Evolutionary conservation across 75 land plant genomes (phyloP), one percentile per base, ranked within the genome.

Genomic region (Pinus taeda): DNA sequence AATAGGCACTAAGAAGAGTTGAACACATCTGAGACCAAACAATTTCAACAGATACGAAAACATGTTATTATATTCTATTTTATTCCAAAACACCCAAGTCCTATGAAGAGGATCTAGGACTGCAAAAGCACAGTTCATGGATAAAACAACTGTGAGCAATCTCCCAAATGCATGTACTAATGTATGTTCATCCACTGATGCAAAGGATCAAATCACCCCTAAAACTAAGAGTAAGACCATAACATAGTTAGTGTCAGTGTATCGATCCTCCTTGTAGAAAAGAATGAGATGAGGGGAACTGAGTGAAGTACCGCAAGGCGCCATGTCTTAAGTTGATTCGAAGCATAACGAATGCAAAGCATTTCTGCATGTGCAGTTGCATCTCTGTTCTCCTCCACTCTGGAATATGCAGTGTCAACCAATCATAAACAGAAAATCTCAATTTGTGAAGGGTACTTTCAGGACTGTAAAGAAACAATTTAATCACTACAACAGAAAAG

Each of bases 341-440:
- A 92, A 76, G 96, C 93, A 57, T 84, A 87, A 9, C 98, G 80
- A 79, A 95, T 95, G 61, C 98, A 95, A n/a, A 95, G 81, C 96
- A 95, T 91, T 77, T 95, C 98, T 17, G 98, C 98, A 85, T 95
- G 98, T 57, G 98, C 98, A 73, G 96, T 95, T 49, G 98, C 91
- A 77, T 95, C 98, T 57, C 93, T 77, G 61, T 81, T 76, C 29
- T 88, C 87, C 78, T 95, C 98, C 57, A 95, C 98, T 60, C 98
- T 94, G 84, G 60, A 82, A 57, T 13, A 70, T 13, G 59, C 30
- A 57, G 77, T 73, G 63, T 60, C 74, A 74, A 22, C 71, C 60
- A 55, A 81, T 77, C 45, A 15, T 55, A 70, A 55, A 60, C n/a
- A 56, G 55, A 74, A 74, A 37, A 60, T 33, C 69, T 73, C 75